phyloP scores from a whole-genome alignment of 2,329 filamentous ascomycete genomes.

The Plectosphaerella sp. region DNA sequence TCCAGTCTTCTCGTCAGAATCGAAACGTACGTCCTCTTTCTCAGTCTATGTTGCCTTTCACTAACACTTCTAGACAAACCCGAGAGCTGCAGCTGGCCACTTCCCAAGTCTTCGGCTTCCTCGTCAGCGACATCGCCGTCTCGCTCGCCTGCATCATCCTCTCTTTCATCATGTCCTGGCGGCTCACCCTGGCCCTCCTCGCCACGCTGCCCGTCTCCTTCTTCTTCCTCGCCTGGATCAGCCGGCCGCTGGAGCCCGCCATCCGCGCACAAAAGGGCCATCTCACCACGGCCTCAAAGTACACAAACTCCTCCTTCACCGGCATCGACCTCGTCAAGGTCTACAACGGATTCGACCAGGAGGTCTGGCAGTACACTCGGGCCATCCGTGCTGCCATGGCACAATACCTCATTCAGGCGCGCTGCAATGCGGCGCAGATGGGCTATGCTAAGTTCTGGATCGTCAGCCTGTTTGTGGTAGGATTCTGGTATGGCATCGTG shows the following conservation, averaged over 20 bases:
- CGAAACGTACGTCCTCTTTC: slow-evolving; percentile 57
- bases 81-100: slow-evolving; percentile 76
- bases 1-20: slow-evolving; percentile 66
- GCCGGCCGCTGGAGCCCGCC: slow-evolving; percentile 56
- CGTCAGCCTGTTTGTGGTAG: slow-evolving; percentile 75
- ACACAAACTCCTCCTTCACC: slow-evolving; percentile 62
- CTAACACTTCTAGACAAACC: slow-evolving; percentile 58
- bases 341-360: slow-evolving; percentile 70
- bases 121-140: slow-evolving; percentile 61
- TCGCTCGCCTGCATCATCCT: slow-evolving; percentile 62
- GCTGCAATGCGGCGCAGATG: slow-evolving; percentile 66
- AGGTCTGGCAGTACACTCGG: slow-evolving; percentile 60
- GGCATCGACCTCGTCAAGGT: slow-evolving; percentile 84
- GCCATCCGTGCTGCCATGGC: slow-evolving; percentile 54
- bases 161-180: slow-evolving; percentile 78
- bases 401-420: slow-evolving; percentile 64
- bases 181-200: slow-evolving; percentile 74
- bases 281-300: slow-evolving; percentile 67
- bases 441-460: slow-evolving; percentile 71
- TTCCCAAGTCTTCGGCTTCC: slow-evolving; percentile 72
- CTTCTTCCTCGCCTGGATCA: slow-evolving; percentile 54
- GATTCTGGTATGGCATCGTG: slow-evolving; percentile 81
- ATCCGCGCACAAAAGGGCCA: slow-evolving; percentile 66
- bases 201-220: slow-evolving; percentile 67
- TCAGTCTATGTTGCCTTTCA: too few species aligned